Evolutionary conservation across 345 rosid species (phyloP).

Genomic region (Iberis pinnata): DNA sequence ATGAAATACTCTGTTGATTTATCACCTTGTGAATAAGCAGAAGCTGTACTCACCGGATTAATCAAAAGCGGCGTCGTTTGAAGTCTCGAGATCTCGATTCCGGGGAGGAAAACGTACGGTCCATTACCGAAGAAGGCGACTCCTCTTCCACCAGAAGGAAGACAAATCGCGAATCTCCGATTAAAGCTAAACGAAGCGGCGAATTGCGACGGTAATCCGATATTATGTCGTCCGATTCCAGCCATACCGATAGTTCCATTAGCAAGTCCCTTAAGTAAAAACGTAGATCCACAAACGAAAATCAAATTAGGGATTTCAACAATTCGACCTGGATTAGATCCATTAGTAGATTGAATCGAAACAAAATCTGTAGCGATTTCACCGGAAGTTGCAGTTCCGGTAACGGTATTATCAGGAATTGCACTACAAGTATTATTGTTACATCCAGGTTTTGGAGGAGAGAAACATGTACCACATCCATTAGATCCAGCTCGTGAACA

Average conservation of each 20-base stretch:
- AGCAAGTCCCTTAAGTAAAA: conserved; percentile 45
- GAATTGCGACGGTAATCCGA: conserved; percentile 47
- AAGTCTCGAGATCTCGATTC: conserved; percentile 39
- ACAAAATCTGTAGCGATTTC: conserved; percentile 50
- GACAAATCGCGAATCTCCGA: conserved; percentile 55
- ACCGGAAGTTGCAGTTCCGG: conserved; percentile 38
- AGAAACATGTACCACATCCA: conserved; percentile 44
- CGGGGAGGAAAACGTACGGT: conserved; percentile 50
- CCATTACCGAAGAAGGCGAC: conserved; percentile 55
- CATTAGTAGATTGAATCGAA: conserved; percentile 54
- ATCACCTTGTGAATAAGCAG: conserved; percentile 36
- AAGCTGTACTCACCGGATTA: conserved; percentile 53
- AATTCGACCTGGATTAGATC: conserved; percentile 48
- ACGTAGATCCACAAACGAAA: conserved; percentile 39
- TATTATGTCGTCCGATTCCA: conserved; percentile 48
- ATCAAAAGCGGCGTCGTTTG: conserved; percentile 46
- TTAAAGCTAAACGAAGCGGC: conserved; percentile 47
- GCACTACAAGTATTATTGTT: conserved; percentile 55
- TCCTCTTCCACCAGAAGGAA: conserved; percentile 36
- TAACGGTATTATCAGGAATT: conserved; percentile 42
- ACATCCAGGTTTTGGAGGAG: conserved; percentile 57
- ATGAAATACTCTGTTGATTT: conserved; percentile 64
- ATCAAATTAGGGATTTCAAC: conserved; percentile 35
- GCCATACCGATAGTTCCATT: conserved; percentile 48
- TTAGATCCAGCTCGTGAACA: conserved; percentile 46